Base-by-base conservation (phyloP, 2,329 filamentous ascomycete species). In the Xylariales sp. region DNA sequence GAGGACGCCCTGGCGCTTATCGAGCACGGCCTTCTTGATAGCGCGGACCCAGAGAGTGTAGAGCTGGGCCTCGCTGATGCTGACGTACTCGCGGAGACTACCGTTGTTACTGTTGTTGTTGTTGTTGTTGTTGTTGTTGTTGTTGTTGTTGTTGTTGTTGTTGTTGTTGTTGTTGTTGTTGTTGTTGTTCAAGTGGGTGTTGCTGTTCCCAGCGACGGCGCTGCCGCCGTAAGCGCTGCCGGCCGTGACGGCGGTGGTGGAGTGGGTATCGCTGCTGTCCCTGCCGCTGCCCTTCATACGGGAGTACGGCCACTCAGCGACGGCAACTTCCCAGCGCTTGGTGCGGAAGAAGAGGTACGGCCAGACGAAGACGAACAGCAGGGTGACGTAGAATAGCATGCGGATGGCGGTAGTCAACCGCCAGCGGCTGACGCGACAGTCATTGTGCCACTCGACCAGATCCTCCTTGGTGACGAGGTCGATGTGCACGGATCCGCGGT, bases 291-390 rank as follows among this genome's bases (percentile, higher is more conserved):
- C 38, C 3, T 42, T 46, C 8, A 52, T 44, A 4, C 55, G 50
- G 4, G 72, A 75, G 47, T 72, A 81, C 1, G 65, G 58, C 81
- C 82, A 89, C 23, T 81, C 68, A 1, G 74, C 72, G 16, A 68
- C 65, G 4, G 78, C 71, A 3, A 85, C 79, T 45, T 82, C 73
- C 62, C 81, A 89, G 33, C 76, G 69, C 53, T 76, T 78, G 2
- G 85, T 89, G 14, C 72, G 61, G 54, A 87, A 71, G 60, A 77
- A 81, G 11, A 89, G 67, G 40, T 76, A 73, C 0, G 85, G 85
- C 85, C 85, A 89, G 4, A 75, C 66, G 48, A 89, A 67, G 40
- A 89, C 52, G 71, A 84, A 84, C 11, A 85, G 58, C 42, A 88
- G 77, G 0, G 79, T 79, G 5, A 85, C 56, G 53, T 76, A 79